Evolutionary conservation across 2,329 filamentous ascomycete genomes (phyloP), one percentile per base, ranked within the genome.

Genomic region (Cladobotryum protrusum): DNA sequence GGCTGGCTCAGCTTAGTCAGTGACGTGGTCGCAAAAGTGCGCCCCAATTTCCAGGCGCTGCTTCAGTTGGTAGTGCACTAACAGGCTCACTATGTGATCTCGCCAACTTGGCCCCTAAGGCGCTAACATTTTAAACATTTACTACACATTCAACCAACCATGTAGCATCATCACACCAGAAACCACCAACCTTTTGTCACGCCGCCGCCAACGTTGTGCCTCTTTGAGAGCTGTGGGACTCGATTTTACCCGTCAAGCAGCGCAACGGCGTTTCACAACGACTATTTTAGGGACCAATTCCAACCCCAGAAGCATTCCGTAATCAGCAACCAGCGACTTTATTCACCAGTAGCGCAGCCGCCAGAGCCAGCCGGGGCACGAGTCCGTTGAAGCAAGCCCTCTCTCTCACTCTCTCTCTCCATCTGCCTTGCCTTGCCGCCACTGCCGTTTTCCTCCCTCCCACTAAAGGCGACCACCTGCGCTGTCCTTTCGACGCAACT

Each of bases 161-260:
- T 36, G 48, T 45, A 40, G 49, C 48, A 50, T 50, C 48, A 46
- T 42, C 48, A 50, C 43, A 46, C 48, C 42, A 50, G 36, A 43
- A 51, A 51, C 47, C 47, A 47, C 45, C 49, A 45, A n/a, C 9
- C 35, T 37, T n/a, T 43, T 43, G 49, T 52, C 50, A 48, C 50
- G 24, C 24, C 24, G 50, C 50, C 45, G 45, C 45, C 40, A 44
- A 51, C 45, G 44, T 17, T 37, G 24, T 29, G 24, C 24, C 24
- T 29, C 24, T 29, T 29, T 29, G 24, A 6, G 24, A 29, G 24
- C 24, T 9, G 24, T 29, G 24, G 24, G 24, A 29, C 24, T 8
- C 6, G 6, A 29, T 29, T 29, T 29, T 29, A 29, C 24, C 24
- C 24, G 24, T 29, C 24, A 29, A 29, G 39, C 33, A 47, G 42